A percentile compares a stretch with the other conserved stretches of the same genome.
These are phyloP conservation scores for Exophiala alcalophila DNA, from an alignment of 2,329 filamentous ascomycete genomes.

Conservation along the genomic window DNA sequence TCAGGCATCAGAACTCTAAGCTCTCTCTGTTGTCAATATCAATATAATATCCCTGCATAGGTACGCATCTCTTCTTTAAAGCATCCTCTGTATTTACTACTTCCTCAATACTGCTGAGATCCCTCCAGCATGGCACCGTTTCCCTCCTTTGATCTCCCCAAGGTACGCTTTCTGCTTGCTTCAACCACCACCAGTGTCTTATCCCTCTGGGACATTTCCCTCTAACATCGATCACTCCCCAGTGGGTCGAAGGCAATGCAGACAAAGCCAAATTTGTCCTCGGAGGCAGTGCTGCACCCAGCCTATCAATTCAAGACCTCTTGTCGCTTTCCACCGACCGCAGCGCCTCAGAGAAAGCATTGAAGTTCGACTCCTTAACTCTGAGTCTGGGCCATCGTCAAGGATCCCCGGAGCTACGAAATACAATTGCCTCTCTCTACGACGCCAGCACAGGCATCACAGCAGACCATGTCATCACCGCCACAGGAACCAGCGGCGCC, in stretches of 20 bases:
- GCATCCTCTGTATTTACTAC: too few relatives aligned
- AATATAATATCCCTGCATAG: too few relatives aligned
- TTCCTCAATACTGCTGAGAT: too few relatives aligned
- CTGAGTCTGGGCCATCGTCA: conserved; percentile 31
- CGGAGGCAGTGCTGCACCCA: conserved; percentile 36
- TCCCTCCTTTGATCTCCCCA: too few relatives aligned
- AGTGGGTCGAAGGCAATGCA: conserved; percentile 21
- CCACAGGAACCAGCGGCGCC: conserved; percentile 75
- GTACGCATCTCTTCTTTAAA: too few relatives aligned
- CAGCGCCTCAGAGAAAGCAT: conserved; percentile 30
- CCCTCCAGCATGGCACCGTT: too few relatives aligned
- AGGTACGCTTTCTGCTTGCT: too few relatives aligned
- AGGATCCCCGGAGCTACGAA: conserved; percentile 31
- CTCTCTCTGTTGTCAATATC: too few relatives aligned
- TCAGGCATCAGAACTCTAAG: too few relatives aligned
- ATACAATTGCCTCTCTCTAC: conserved; percentile 33
- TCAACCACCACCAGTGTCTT: too few relatives aligned
- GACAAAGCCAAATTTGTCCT: conserved; percentile 17
- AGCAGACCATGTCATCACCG: conserved; percentile 69
- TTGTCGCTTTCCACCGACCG: conserved; percentile 50
- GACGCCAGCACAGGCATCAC: conserved; percentile 29
- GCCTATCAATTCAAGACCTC: conserved; percentile 69
- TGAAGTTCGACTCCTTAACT: conserved; percentile 22
- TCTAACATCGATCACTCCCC: neutral
- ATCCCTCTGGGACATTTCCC: too few relatives aligned